Percentiles rank a stretch among this genome's conserved stretches.
Evolutionary conservation across 2,329 filamentous ascomycete genomes (phyloP).

Genomic region (Coniochaeta sp.): DNA sequence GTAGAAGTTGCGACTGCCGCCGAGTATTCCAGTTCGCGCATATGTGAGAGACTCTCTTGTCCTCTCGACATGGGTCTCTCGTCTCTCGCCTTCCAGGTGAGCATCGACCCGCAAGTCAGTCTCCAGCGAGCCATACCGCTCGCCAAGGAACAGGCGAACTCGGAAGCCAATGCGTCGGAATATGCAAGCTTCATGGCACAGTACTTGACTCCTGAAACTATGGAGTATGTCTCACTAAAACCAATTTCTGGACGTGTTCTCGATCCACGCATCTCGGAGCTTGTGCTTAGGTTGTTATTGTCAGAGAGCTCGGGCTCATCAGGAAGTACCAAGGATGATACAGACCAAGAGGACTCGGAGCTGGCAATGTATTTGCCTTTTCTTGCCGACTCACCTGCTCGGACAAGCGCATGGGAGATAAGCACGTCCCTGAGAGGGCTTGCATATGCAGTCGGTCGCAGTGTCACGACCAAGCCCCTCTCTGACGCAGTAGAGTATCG

Average conservation of each 20-base stretch:
- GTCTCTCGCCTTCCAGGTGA: constrained; percentile 24
- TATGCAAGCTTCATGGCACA: constrained; percentile 18
- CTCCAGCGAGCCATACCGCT: constrained; percentile 15
- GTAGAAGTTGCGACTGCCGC: constrained; percentile 8
- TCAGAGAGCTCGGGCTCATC: constrained; percentile 3
- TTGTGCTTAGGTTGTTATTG: constrained; percentile 5
- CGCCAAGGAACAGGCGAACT: constrained; percentile 11
- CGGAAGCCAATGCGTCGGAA: constrained; percentile 7
- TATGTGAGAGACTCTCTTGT: constrained; percentile 18
- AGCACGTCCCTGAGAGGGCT: constrained; percentile 26
- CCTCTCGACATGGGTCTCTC: constrained; percentile 13
- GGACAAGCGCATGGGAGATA: constrained; percentile 29
- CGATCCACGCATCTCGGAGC: constrained; percentile 20
- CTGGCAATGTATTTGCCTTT: constrained; percentile 30
- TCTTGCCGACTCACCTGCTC: constrained; percentile 28
- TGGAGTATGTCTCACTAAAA: neutral
- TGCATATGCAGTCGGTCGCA: constrained; percentile 26
- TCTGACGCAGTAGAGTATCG: constrained; percentile 28
- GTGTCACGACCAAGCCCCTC: constrained; percentile 7
- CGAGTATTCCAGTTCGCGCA: constrained; percentile 12
- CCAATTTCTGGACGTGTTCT: constrained; percentile 8
- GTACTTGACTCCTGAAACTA: constrained; percentile 14
- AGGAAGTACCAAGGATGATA: constrained; percentile 4
- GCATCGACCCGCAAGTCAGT: constrained; percentile 15
- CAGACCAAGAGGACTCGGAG: constrained; percentile 9